Evolutionary conservation across 345 rosid genomes (phyloP).

Genomic region (Brassica napus): Da-Ae NC_063449.1:45408501-45409000

Average conservation of each 20-base stretch:
- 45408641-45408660: constrained; percentile 70
- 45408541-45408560: constrained; percentile 62
- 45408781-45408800: constrained; percentile 77
- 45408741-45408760: constrained; percentile 83
- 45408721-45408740: constrained; percentile 95
- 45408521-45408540: constrained; percentile 79
- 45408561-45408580: constrained; percentile 49
- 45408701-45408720: constrained; percentile 82
- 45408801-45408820: constrained; percentile 12
- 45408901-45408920: constrained; percentile 17
- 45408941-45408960: neutral
- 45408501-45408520: constrained; percentile 76
- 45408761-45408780: constrained; percentile 70
- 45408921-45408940: constrained; percentile 31
- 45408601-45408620: constrained; percentile 91
- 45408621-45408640: constrained; percentile 78
- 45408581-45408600: constrained; percentile 63
- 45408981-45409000: neutral
- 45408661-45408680: constrained; percentile 80
- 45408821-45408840: constrained; percentile 2
- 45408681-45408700: constrained; percentile 72
- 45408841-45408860: constrained; percentile 12
- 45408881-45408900: neutral
- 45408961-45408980: neutral
- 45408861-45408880: constrained; percentile 12